phyloP scores from a whole-genome alignment of 2,329 filamentous ascomycete species.

The Trichoderma afroharzianum region DNA sequence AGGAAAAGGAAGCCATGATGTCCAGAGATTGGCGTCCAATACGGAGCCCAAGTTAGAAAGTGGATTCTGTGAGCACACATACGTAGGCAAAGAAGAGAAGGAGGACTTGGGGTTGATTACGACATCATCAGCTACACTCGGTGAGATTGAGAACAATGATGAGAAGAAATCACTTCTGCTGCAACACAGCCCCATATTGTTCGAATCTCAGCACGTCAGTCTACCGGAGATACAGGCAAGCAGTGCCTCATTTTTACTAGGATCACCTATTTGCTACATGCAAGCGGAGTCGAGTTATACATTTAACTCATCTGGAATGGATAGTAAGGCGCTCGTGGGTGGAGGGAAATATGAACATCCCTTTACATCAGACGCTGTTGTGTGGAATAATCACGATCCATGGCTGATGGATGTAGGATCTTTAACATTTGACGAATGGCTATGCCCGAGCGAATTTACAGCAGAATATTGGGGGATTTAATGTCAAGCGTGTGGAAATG shows the following conservation, averaged over 20 bases:
- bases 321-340: not conserved
- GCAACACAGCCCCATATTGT: not conserved
- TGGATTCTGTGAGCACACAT: not conserved
- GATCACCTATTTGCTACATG: not conserved
- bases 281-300: not conserved
- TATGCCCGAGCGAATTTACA: not conserved
- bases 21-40: not conserved
- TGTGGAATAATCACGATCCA: not conserved
- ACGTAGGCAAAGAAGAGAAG: not conserved
- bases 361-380: not conserved
- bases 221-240: not conserved
- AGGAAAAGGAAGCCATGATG: not conserved
- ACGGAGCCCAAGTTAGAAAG: not conserved
- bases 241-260: not conserved
- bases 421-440: slow-evolving; percentile 24
- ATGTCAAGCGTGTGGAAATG: not conserved
- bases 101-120: not conserved
- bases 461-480: not conserved
- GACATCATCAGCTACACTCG: not conserved
- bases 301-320: not conserved
- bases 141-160: not conserved
- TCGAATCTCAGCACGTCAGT: not conserved
- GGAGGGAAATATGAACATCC: too few relatives aligned
- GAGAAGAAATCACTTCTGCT: not conserved
- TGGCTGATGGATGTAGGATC: slow-evolving; percentile 4